Conservation (phyloP, 768 basidiomycete species). For the Amanita brunnescens region DNA sequence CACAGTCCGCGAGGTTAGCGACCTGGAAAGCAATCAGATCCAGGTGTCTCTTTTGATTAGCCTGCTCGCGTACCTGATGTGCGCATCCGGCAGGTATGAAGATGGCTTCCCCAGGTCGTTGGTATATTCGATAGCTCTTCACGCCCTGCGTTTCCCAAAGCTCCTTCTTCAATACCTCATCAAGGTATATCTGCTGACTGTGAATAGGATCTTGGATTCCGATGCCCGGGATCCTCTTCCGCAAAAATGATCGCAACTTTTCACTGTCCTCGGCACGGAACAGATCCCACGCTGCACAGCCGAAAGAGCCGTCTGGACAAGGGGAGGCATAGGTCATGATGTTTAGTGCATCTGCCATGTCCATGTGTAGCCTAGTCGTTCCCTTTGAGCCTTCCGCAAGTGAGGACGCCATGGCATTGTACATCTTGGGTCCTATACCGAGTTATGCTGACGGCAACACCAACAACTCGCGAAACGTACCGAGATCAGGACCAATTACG, state of each 20-base stretch:
- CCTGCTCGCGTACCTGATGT: conserved; percentile 52
- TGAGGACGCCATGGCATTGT: conserved; percentile 76
- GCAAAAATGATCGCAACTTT: conserved; percentile 69
- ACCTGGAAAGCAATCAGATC: conserved; percentile 39
- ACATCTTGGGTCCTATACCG: conserved; percentile 82
- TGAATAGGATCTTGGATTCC: conserved; percentile 73
- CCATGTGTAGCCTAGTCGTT: conserved; percentile 87
- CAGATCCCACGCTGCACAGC: conserved; percentile 89
- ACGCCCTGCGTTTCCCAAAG: conserved; percentile 63
- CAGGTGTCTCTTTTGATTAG: neutral
- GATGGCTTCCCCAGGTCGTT: conserved; percentile 86
- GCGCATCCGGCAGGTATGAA: conserved; percentile 94
- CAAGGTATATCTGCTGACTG: conserved; percentile 81
- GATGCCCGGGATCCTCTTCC: conserved; percentile 40
- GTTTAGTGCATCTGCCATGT: conserved; percentile 91
- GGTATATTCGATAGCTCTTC: conserved; percentile 76
- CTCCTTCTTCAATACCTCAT: conserved; percentile 55
- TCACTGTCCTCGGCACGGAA: conserved; percentile 76
- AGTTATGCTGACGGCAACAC: conserved; percentile 6
- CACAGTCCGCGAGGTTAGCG: conserved; percentile 87
- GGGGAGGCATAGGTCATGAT: conserved; percentile 72
- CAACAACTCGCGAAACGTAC: conserved; percentile 30
- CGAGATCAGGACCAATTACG: conserved; percentile 70
- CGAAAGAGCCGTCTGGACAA: conserved; percentile 51
- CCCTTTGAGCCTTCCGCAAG: conserved; percentile 66